Base-by-base conservation (phyloP, 2,329 filamentous ascomycete genomes). In the Westerdykella ornata region DNA sequence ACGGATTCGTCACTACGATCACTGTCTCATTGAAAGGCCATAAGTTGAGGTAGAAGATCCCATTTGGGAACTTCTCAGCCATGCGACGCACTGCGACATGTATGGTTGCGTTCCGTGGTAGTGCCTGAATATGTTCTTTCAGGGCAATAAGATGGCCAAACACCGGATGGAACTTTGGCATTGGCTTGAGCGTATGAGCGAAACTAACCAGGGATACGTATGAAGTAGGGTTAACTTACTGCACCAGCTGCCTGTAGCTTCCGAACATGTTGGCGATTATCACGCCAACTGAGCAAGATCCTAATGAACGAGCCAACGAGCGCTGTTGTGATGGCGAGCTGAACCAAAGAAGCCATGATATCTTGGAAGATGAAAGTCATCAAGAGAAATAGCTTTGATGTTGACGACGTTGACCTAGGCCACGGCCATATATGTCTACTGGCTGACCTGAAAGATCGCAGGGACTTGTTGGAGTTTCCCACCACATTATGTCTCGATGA, bases 1-100 rank as follows among this genome's bases (percentile, higher is more conserved):
- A 41, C 18, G 48, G 40, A 11, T 42, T 38, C 16, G 42, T 22
- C 8, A 47, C 39, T 13, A 46, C 37, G 22, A 53, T 18, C 13
- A 51, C 13, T 8, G 50, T 32, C 12, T 28, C 18, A 18, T 34
- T 44, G 42, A 53, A 49, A n/a, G 49, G 51, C 48, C 47, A 53
- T 4, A 53, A 20, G 35, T 52, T 40, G n/a, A 53, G 37, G 16
- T 50, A 52, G 38, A 53, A 50, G 17, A 47, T 36, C 5, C 46
- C 44, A 15, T 33, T 38, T 11, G 38, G 26, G 29, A 49, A 47
- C 0, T 41, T 68, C 63, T 51, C 69, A 12, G 45, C 18, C 14
- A 53, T 41, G 11, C 33, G 33, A 11, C 30, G 33, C 11, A 52
- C 33, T 5, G 41, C 39, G 7, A 43, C 39, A 34, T 45, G 42